Percentiles rank a stretch among this genome's conserved stretches.
Conservation (phyloP, 2,329 filamentous ascomycete species). For the Penicillium sp. region DNA sequence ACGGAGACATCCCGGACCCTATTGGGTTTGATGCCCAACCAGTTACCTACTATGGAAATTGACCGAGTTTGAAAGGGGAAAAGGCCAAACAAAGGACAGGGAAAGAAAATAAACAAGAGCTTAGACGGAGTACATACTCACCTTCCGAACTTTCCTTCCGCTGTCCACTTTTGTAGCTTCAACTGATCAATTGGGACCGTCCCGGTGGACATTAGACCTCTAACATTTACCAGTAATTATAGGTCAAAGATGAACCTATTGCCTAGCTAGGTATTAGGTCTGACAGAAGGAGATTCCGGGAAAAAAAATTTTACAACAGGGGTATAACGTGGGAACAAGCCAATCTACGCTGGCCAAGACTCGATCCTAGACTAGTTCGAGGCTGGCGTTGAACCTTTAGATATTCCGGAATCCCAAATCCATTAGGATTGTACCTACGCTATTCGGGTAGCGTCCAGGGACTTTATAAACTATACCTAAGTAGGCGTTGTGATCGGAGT, state of each 20-base stretch:
- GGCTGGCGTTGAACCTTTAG: conserved; percentile 12
- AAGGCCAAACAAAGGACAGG: not conserved
- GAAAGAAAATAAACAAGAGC: not conserved
- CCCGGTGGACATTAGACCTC: conserved; percentile 7
- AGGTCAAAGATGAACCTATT: not conserved
- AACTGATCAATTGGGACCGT: conserved; percentile 11
- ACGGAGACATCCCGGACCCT: not conserved
- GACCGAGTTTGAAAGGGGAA: not conserved
- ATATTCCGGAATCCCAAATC: not conserved
- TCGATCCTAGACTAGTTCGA: conserved; percentile 1
- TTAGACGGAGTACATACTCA: not conserved
- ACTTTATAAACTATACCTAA: not conserved
- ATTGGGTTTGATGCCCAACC: conserved; percentile 4
- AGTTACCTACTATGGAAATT: not conserved
- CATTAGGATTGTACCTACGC: not conserved
- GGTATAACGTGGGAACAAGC: not conserved
- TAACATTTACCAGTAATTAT: not conserved
- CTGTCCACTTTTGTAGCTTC: conserved; percentile 2
- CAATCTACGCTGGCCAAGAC: not conserved
- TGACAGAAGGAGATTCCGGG: not conserved
- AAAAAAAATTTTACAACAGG: not conserved
- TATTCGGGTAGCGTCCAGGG: conserved; percentile 3
- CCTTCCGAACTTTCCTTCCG: conserved; percentile 5
- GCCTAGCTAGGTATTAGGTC: not conserved
- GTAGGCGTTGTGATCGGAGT: not conserved